These are phyloP conservation scores for Cladosporium oxysporum DNA, from an alignment of 2,329 filamentous ascomycete genomes.

Conservation along the genomic window DNA sequence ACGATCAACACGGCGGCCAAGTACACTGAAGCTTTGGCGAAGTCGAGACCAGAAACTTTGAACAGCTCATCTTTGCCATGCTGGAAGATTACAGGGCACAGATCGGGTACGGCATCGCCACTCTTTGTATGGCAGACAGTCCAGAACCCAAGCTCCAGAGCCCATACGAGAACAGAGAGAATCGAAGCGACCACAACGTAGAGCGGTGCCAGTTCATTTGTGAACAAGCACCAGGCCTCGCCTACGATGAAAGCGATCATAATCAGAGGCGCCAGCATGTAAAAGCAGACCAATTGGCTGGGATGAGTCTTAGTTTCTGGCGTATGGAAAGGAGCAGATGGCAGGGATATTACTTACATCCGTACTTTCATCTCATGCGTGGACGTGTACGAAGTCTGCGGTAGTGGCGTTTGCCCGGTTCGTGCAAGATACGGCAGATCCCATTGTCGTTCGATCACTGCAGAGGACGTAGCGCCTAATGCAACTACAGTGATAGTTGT, in stretches of 20 bases:
- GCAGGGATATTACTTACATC: conserved; percentile 8
- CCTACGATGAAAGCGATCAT: neutral
- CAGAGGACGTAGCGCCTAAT: conserved; percentile 9
- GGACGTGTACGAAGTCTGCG: neutral
- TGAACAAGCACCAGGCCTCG: conserved; percentile 3
- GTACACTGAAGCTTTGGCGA: neutral
- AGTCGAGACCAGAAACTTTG: neutral
- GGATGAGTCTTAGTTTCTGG: neutral
- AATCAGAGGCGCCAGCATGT: conserved; percentile 1
- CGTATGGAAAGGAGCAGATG: neutral
- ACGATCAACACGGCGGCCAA: neutral
- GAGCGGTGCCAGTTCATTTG: conserved; percentile 2
- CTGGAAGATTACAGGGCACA: conserved; percentile 1
- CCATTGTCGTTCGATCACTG: conserved; percentile 8
- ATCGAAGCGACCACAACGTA: conserved; percentile 6
- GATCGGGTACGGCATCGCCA: neutral
- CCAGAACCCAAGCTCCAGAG: neutral
- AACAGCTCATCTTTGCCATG: conserved; percentile 1
- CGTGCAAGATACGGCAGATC: conserved; percentile 4
- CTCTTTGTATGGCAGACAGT: neutral
- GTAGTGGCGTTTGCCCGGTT: neutral
- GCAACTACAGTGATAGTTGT: conserved; percentile 23
- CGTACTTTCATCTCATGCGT: conserved; percentile 21
- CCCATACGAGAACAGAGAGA: neutral
- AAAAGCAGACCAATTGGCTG: conserved; percentile 22